Base-by-base conservation (phyloP, 768 basidiomycete species). In the Mycena kentingensis region DNA sequence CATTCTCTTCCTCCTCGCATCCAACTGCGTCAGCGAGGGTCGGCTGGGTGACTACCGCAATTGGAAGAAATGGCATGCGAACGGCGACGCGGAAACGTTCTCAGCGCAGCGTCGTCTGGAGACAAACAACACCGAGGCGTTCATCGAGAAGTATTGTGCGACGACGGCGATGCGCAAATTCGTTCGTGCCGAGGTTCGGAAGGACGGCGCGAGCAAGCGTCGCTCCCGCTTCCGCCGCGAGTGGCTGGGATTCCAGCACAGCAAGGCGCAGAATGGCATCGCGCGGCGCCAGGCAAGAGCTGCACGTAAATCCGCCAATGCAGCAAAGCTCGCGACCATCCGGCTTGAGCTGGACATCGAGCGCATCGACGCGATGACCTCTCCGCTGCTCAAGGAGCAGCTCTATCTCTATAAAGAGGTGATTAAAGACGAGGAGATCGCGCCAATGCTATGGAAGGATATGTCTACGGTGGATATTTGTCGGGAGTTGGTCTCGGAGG, bases 41-140 rank as follows among this genome's bases (percentile, higher is more conserved):
- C 34, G 21, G 28, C 32, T 51, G 2, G 50, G 50, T 16, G 4
- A 15, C 6, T 37, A 32, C 21, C n/a, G 39, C 21, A 27, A 4
- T 3, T 3, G 13, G 5, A 21, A 31, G 5, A 4, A 32, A 31
- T n/a, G 7, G 11, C 12, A 31, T 43, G 13, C 50, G 3, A 44
- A 44, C 16, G 25, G 29, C 31, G 44, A 27, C 3, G 31, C 50
- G 2, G 8, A 12, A 4, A 45, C 42, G 4, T 51, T 51, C 21
- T 10, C 50, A 1, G 36, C 29, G 16, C 38, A 51, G 32, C 32
- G 41, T 2, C 32, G 42, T 5, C 16, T 31, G 1, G 50, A 51
- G 24, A 25, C 26, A 2, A 51, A 51, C n/a, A 36, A 51, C 24
- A 51, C 50, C 16, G 50, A 51, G 19, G 42, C 38, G 2, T 51